Conservation (phyloP, 202 grass and related monocot genomes). For the Panicum hallii region DNA sequence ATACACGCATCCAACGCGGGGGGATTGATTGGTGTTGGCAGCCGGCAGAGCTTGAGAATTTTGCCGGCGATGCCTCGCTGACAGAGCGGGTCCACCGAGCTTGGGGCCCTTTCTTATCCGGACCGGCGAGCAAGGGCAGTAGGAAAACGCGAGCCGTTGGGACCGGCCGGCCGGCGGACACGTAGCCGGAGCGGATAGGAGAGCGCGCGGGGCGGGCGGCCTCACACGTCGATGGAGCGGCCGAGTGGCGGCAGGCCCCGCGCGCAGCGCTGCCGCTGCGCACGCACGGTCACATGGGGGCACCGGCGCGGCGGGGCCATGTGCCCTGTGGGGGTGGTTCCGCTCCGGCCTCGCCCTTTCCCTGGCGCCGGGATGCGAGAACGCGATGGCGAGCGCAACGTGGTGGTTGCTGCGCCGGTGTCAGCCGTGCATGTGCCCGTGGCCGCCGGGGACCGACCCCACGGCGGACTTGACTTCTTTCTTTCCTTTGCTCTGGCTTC, state of each 20-base stretch:
- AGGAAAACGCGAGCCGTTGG: not conserved
- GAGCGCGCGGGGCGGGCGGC: not conserved
- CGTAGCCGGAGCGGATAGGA: constrained; percentile 8
- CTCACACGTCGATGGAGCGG: not conserved
- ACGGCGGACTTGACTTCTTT: constrained; percentile 22
- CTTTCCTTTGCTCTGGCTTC: constrained; percentile 2
- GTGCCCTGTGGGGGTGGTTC: constrained; percentile 14
- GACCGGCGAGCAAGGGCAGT: not conserved
- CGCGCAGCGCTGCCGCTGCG: constrained; percentile 13
- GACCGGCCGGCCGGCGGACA: not conserved
- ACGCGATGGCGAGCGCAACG: constrained; percentile 25
- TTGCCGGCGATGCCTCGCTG: not conserved
- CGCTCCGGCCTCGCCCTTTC: not conserved
- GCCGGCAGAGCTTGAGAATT: not conserved
- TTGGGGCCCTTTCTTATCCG: not conserved
- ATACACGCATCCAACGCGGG: not conserved
- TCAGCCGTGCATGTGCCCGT: constrained; percentile 34
- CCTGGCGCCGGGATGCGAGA: not conserved
- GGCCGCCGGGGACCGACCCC: not conserved
- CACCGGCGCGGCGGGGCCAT: constrained; percentile 18
- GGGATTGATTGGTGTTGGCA: not conserved
- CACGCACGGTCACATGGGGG: constrained; percentile 37
- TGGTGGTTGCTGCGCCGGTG: constrained; percentile 43
- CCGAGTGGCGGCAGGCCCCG: not conserved
- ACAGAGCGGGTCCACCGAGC: not conserved